Evolutionary conservation across 2,329 filamentous ascomycete genomes (phyloP), one percentile per base, ranked within the genome.

Genomic region (Dryadomyces quercus-mongolicae): DNA sequence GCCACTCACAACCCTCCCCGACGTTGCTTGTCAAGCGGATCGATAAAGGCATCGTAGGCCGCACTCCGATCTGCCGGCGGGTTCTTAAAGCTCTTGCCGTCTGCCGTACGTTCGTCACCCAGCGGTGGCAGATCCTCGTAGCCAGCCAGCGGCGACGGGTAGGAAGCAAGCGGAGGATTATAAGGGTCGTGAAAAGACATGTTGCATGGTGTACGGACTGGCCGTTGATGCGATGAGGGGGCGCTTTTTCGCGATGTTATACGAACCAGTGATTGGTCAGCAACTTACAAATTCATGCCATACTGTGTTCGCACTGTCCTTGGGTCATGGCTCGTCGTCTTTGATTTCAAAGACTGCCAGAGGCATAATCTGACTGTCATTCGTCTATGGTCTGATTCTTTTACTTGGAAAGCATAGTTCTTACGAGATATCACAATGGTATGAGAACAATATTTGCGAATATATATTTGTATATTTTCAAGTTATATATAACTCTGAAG

Each of bases 61-160:
- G 76, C 70, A 65, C 86, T 92, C 51, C 78, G 71, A 4, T 76
- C 77, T 0, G 79, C 72, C 36, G 78, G 73, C 0, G 80, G 80
- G 62, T 94, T 94, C 53, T 78, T 73, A 60, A 80, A 79, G 51
- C 85, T 89, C 70, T 94, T 95, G 49, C 87, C 87, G 65, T 95
- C 87, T 42, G 78, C 80, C 49, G 75, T 74, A 59, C 70, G 76
- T 60, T 86, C 82, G 50, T 76, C 68, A 8, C 80, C 67, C 6
- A 85, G 66, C 22, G 81, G 74, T 25, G 74, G 68, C n/a, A 76
- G 74, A 51, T 74, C 66, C 60, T 80, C 74, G 62, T 78, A 84
- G 20, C 80, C 81, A 25, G 71, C 67, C 2, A 84, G 66, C 15
- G 82, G 82, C 16, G 77, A 82, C 1, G 75, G 70, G 61, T 78